Percentiles rank a stretch among this genome's conserved stretches.
phyloP scores from a whole-genome alignment of 106 monocot genomes.

The Dendrobium huoshanense region DNA sequence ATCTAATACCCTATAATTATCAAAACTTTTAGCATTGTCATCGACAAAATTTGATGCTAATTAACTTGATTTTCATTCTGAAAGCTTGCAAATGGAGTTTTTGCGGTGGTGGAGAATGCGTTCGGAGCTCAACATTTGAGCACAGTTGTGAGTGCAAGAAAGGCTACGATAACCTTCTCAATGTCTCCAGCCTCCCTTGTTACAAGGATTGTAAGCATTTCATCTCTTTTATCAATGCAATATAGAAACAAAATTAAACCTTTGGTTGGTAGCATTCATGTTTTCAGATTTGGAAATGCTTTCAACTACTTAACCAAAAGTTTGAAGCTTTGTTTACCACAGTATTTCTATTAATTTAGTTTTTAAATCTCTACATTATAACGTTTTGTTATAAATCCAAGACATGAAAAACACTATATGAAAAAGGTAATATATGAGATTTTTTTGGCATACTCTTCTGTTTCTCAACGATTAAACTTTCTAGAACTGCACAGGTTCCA shows the following conservation, averaged over 20 bases:
- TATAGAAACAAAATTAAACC: neutral
- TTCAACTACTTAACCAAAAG: too few relatives aligned
- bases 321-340: too few relatives aligned
- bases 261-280: neutral
- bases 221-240: neutral
- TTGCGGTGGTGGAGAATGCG: constrained; percentile 18
- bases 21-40: neutral
- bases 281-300: too few relatives aligned
- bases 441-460: too few relatives aligned
- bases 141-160: constrained; percentile 17
- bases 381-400: too few relatives aligned
- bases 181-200: constrained; percentile 19
- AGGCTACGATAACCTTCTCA: constrained; percentile 16
- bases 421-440: too few relatives aligned
- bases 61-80: neutral
- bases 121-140: constrained; percentile 10
- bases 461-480: neutral
- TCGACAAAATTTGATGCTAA: neutral
- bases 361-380: too few relatives aligned
- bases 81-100: constrained; percentile 20
- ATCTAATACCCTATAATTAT: neutral
- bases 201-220: constrained; percentile 10
- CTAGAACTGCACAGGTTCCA: constrained; percentile 12
- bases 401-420: too few relatives aligned
- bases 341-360: too few relatives aligned